Evolutionary conservation across 148 eudicot species (phyloP), one percentile per base, ranked within the genome.

Genomic region (Vaccinium vitisidaea): DNA sequence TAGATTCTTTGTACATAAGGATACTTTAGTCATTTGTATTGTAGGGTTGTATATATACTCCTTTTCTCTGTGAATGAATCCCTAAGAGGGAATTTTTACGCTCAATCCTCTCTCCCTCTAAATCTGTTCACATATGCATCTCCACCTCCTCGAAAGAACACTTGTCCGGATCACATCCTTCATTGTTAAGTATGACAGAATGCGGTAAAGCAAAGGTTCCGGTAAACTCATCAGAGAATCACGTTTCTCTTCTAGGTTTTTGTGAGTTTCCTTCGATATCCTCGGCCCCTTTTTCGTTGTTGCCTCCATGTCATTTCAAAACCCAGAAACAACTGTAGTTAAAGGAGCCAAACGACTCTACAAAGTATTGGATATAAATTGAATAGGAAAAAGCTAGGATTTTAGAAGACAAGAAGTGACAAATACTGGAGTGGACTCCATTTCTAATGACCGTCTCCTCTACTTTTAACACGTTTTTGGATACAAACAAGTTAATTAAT

Each of bases 131-230:
- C n/a, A n/a, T n/a, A 43, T 0, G 46, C 46, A 43, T 43, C 46
- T 43, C 46, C 46, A 43, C 46, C 46, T 43, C 46, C 46, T 43
- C 6, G 23, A 16, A 12, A 80, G 71, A 4, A 80, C 82, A 36
- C 82, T 30, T 36, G 71, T 80, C 14, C 71, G 8, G 1, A 59
- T 80, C 27, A 59, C 82, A 80, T 80, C 82, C 53, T 59, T 58
- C 71, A 59, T 58, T 80, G 82, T 9, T 8, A 80, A 59, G 23
- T n/a, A 80, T 18, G 82, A 80, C 8, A 56, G 70, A 39, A 80
- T 80, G 70, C 59, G 82, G 50, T 39, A 2, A 58, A 80, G 27
- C 53, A 78, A 23, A 78, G 55, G 5, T 32, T 32, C 75, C 11
- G 75, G 83, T 11, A 63, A n/a, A 21, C 18, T 0, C 1, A 30